Percentiles rank a stretch among this genome's conserved stretches.
These are phyloP conservation scores for Phyllosticta citrichinensis DNA, from an alignment of 2,329 filamentous ascomycete species.

Conservation along the genomic window DNA sequence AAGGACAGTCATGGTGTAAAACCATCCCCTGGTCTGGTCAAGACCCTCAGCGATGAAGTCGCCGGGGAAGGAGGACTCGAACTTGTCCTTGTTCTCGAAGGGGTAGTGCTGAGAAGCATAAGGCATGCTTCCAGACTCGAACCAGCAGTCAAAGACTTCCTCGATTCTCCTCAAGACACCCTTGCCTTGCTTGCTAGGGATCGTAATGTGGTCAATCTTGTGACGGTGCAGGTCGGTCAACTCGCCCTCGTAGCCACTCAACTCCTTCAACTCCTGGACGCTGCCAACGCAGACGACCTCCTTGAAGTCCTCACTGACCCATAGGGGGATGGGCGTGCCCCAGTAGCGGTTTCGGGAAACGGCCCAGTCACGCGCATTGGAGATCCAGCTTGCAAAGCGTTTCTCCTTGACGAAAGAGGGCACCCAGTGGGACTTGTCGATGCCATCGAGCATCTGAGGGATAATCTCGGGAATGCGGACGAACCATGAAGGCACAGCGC, in stretches of 20 bases:
- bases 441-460: slow-evolving; percentile 81
- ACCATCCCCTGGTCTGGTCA: slow-evolving; percentile 94
- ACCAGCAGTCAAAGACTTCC: slow-evolving; percentile 96
- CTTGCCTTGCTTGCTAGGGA: slow-evolving; percentile 81
- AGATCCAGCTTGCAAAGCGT: slow-evolving; percentile 85
- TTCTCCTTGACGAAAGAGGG: slow-evolving; percentile 84
- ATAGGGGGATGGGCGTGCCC: slow-evolving; percentile 86
- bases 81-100: slow-evolving; percentile 76
- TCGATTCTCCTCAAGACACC: slow-evolving; percentile 70
- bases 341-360: slow-evolving; percentile 90
- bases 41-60: slow-evolving; percentile 92
- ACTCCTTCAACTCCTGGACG: slow-evolving; percentile 68
- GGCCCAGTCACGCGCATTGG: slow-evolving; percentile 89
- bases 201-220: slow-evolving; percentile 88
- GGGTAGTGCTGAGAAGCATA: slow-evolving; percentile 87
- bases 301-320: slow-evolving; percentile 82
- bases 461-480: slow-evolving; percentile 77
- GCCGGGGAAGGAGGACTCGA: slow-evolving; percentile 73
- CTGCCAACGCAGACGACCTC: slow-evolving; percentile 83
- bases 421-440: slow-evolving; percentile 85
- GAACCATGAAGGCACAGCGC: slow-evolving; percentile 90
- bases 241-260: slow-evolving; percentile 79
- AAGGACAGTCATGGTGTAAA: slow-evolving; percentile 83
- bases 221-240: slow-evolving; percentile 83
- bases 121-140: slow-evolving; percentile 92